A percentile compares a stretch with the other conserved stretches of the same genome.
phyloP scores from a whole-genome alignment of 2,329 filamentous ascomycete species.

The Paracamarosporium sp. region DNA sequence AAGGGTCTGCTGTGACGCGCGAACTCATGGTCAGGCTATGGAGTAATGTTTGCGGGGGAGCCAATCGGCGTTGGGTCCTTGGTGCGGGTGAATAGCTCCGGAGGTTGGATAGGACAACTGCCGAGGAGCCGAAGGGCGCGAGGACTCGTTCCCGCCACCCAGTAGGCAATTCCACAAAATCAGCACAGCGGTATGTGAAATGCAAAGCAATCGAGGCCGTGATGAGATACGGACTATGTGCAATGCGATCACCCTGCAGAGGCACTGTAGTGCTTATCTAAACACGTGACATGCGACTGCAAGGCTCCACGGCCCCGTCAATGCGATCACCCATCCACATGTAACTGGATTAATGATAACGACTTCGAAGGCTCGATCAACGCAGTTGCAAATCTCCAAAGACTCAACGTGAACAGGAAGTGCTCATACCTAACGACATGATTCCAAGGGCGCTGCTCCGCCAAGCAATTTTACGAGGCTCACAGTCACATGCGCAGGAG shows the following conservation, averaged over 20 bases:
- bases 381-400: too few relatives aligned
- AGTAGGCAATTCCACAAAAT: background rate
- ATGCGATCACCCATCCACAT: too few relatives aligned
- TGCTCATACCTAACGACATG: background rate
- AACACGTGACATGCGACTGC: too few relatives aligned
- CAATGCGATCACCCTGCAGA: too few relatives aligned
- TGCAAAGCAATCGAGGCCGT: background rate
- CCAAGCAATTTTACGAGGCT: background rate
- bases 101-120: constrained; percentile 1
- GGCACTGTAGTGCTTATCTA: too few relatives aligned
- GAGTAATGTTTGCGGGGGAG: constrained; percentile 3
- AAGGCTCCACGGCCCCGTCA: too few relatives aligned
- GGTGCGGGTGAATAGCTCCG: constrained; percentile 8
- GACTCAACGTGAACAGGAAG: too few relatives aligned
- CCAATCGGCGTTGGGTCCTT: background rate
- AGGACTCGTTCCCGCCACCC: background rate
- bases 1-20: background rate
- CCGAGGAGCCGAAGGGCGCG: constrained; percentile 2
- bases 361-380: too few relatives aligned
- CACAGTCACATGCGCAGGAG: background rate
- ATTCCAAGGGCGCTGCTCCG: background rate
- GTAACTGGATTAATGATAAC: too few relatives aligned
- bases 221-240: background rate
- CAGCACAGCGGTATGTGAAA: background rate
- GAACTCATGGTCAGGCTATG: background rate